phyloP scores from a whole-genome alignment of 192 early-diverging fungal species.

The Gigaspora rosea region DNA sequence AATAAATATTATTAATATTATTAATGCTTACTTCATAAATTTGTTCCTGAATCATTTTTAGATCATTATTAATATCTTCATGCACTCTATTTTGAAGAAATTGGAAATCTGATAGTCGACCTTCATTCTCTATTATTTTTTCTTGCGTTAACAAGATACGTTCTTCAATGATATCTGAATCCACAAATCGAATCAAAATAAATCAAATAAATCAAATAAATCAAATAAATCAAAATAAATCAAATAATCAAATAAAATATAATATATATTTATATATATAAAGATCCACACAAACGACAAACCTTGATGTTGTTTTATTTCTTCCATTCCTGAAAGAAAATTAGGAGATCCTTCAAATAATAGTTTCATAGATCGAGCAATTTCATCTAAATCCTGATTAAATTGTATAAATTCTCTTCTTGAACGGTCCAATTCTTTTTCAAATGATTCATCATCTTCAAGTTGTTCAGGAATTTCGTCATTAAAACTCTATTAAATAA shows the following conservation, averaged over 20 bases:
- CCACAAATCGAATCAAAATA: neutral
- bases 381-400: constrained; percentile 27
- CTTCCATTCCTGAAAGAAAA: constrained; percentile 14
- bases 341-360: constrained; percentile 17
- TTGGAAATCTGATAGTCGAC: constrained; percentile 7
- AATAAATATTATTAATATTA: neutral
- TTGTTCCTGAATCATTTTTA: constrained; percentile 31
- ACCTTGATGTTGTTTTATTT: constrained; percentile 30
- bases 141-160: constrained; percentile 24
- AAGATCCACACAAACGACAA: neutral
- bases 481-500: neutral
- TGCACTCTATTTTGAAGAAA: constrained; percentile 12
- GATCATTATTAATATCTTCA: constrained; percentile 33
- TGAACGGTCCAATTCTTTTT: constrained; percentile 10
- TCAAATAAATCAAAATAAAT: too few species aligned
- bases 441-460: constrained; percentile 2
- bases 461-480: neutral
- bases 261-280: neutral
- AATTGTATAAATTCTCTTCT: constrained; percentile 20
- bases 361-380: constrained; percentile 15
- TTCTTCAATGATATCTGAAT: constrained; percentile 30
- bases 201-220: neutral
- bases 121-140: constrained; percentile 23
- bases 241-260: too few species aligned
- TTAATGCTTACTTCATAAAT: constrained; percentile 22